phyloP scores from a whole-genome alignment of 2,329 filamentous ascomycete genomes.

The Claviceps paspali region DNA sequence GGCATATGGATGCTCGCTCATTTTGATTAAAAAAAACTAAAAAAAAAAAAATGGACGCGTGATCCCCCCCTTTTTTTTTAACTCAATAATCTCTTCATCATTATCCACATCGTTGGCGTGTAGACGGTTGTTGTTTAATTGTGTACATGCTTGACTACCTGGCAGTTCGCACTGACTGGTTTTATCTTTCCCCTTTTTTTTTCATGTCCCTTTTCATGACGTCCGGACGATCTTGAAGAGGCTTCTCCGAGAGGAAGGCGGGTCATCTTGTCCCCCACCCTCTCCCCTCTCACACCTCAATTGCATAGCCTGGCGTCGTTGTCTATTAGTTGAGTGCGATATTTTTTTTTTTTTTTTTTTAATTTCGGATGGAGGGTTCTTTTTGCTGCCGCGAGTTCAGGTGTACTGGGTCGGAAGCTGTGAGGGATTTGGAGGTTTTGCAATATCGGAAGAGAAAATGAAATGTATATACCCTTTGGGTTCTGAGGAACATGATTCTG shows the following conservation, averaged over 20 bases:
- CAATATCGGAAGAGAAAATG: too few relatives aligned
- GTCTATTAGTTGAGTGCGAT: too few relatives aligned
- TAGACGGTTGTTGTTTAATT: not conserved
- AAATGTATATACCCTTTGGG: too few relatives aligned
- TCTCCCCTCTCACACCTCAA: too few relatives aligned
- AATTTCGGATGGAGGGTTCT: too few relatives aligned
- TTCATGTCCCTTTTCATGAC: not conserved
- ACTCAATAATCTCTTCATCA: not conserved
- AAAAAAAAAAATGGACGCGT: too few relatives aligned
- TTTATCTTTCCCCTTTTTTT: not conserved
- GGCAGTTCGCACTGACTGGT: not conserved
- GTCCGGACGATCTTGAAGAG: not conserved
- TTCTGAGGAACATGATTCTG: too few relatives aligned
- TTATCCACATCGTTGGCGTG: not conserved
- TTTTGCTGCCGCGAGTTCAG: not conserved
- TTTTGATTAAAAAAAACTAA: too few relatives aligned
- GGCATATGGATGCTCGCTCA: not conserved
- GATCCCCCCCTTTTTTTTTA: too few relatives aligned
- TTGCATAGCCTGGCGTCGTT: constrained; percentile 4
- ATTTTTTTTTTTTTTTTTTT: not conserved
- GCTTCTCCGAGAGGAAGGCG: not conserved
- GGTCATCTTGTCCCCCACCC: too few relatives aligned
- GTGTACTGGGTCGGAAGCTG: not conserved
- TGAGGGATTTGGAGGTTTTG: not conserved
- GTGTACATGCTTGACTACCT: constrained; percentile 1